phyloP scores from a whole-genome alignment of 768 basidiomycete species.

The Lactarius hengduanensis region DNA sequence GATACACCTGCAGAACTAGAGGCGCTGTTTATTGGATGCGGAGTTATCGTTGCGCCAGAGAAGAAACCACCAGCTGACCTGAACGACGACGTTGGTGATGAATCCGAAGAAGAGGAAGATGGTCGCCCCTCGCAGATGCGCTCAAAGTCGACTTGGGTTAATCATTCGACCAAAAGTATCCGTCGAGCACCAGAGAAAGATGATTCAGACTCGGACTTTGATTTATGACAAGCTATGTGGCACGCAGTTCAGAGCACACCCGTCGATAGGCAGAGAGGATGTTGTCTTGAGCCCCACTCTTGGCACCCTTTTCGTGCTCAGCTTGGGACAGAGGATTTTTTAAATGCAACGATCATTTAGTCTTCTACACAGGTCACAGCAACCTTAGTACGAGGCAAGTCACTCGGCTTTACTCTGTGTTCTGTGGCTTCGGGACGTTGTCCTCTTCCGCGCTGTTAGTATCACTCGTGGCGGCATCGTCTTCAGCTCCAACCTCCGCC shows the following conservation, averaged over 20 bases:
- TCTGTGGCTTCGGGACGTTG: conserved; percentile 34
- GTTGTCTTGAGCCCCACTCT: not conserved
- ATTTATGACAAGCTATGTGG: conserved; percentile 36
- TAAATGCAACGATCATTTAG: not conserved
- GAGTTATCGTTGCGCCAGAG: conserved; percentile 61
- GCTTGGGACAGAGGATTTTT: not conserved
- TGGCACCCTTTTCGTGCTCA: not conserved
- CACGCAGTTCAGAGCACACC: not conserved
- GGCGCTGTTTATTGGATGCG: conserved; percentile 60
- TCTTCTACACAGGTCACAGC: conserved; percentile 27
- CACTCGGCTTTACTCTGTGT: conserved; percentile 34
- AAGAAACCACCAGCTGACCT: conserved; percentile 37
- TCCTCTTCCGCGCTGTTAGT: conserved; percentile 31
- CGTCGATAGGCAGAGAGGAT: not conserved
- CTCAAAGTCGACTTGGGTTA: conserved; percentile 58
- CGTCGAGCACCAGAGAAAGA: conserved; percentile 49
- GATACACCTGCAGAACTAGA: conserved; percentile 56
- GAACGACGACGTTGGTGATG: conserved; percentile 41
- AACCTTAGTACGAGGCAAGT: conserved; percentile 8
- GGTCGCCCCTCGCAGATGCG: conserved; percentile 54
- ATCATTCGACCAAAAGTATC: conserved; percentile 55
- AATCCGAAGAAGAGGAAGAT: conserved; percentile 47
- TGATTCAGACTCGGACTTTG: conserved; percentile 78
- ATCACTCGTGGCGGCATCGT: conserved; percentile 20
- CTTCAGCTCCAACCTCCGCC: conserved; percentile 37